A percentile compares a stretch with the other conserved stretches of the same genome.
phyloP scores from a whole-genome alignment of 2,329 filamentous ascomycete species.

The Neoarthrinium moseri region DNA sequence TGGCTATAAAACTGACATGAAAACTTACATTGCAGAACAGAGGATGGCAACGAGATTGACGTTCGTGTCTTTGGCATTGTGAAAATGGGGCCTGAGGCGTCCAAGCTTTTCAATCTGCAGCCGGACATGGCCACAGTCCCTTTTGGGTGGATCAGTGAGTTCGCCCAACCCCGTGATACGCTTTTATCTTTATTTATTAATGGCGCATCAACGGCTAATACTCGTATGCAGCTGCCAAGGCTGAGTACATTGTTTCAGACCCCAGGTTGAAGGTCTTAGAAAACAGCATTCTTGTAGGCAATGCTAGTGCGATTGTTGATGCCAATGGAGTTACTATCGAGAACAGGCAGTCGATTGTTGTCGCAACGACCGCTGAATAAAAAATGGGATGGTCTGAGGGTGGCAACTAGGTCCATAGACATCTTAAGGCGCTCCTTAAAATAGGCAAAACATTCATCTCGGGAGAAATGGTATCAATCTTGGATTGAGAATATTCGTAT shows the following conservation, averaged over 20 bases:
- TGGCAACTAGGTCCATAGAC: not conserved
- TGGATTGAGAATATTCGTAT: not conserved
- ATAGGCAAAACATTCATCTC: not conserved
- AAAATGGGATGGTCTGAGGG: not conserved
- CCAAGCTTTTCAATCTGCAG: conserved; percentile 9
- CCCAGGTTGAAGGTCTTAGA: conserved; percentile 12
- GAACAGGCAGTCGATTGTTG: conserved; percentile 10
- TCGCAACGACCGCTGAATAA: not conserved
- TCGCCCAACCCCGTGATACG: not conserved
- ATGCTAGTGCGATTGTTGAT: conserved; percentile 9
- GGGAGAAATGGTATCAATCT: not conserved
- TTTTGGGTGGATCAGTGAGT: conserved; percentile 9
- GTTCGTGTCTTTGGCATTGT: conserved; percentile 9
- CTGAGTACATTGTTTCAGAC: conserved; percentile 9
- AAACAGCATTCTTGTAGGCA: conserved; percentile 10
- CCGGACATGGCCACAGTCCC: conserved; percentile 12
- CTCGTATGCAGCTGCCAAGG: conserved; percentile 6
- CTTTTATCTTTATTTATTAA: not conserved
- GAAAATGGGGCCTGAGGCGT: conserved; percentile 8
- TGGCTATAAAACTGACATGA: not conserved
- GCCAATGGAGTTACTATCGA: conserved; percentile 10
- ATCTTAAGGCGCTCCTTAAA: not conserved
- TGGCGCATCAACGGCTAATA: not conserved
- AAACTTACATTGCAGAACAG: conserved; percentile 8
- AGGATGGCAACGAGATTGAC: conserved; percentile 12